Evolutionary conservation across 176 grass and related monocot genomes (phyloP), one percentile per base, ranked within the genome.

Genomic region (Aegilops speltoides): DNA sequence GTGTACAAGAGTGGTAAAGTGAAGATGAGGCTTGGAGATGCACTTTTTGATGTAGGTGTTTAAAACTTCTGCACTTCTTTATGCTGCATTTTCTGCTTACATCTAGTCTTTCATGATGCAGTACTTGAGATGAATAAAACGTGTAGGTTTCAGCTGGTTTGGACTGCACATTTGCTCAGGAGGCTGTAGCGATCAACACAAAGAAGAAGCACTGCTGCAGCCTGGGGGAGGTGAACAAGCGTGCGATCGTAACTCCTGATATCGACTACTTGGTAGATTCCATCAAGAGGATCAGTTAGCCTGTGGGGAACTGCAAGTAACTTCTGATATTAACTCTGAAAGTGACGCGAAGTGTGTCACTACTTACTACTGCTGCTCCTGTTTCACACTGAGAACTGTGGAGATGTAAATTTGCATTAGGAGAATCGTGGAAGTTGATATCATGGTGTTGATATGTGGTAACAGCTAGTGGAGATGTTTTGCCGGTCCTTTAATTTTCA

Each of bases 1-100:
- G 91, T 98, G 70, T 90, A 92, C 64, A 93, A 85, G 36, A 98
- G 93, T 37, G 95, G 93, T 34, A 92, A 95, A 92, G 72, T 98
- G 48, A 98, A 93, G 89, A 98, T 98, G 93, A 90, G 71, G 34
- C 74, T 93, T 3, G 87, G 95, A 84, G 89, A 98, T 52, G 46
- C 32, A 31, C 62, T 89, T 12, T 93, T 95, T 80, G 89, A 95
- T 87, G 93, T 98, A 65, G 88, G 90, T 93, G 79, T 25, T 61
- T 25, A 45, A 38, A 34, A 50, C n/a, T 12, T 20, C 4, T 29
- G 6, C 57, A 62, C 23, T 86, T 86, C 12, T 80, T 23, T 52
- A 31, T 57, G 8, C n/a, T 86, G 66, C 64, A 32, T 32, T 80
- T 22, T 41, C 45, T 59, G 38, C 50, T 54, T 54, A 54, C 15